Evolutionary conservation across 2,329 filamentous ascomycete genomes (phyloP).

Genomic region (Xylariales sp.): DNA sequence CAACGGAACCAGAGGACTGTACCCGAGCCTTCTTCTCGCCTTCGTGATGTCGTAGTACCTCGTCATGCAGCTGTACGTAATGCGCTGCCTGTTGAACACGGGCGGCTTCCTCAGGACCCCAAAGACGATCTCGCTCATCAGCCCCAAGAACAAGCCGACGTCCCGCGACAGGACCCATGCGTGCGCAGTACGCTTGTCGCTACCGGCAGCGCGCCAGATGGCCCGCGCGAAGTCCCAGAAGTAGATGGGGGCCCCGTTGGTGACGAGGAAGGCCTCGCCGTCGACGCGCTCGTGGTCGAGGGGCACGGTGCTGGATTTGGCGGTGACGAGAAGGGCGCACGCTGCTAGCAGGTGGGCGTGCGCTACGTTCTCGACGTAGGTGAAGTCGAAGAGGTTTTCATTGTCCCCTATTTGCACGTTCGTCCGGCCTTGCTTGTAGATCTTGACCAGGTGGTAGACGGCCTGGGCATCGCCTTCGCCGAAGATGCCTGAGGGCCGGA

Average conservation of each 20-base stretch:
- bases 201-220: slow-evolving; percentile 65
- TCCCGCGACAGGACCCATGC: slow-evolving; percentile 52
- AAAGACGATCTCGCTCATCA: slow-evolving; percentile 48
- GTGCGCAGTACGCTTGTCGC: slow-evolving; percentile 43
- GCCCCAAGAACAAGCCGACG: slow-evolving; percentile 47
- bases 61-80: slow-evolving; percentile 68
- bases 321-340: slow-evolving; percentile 62
- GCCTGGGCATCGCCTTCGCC: slow-evolving; percentile 81
- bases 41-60: slow-evolving; percentile 75
- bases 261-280: slow-evolving; percentile 85
- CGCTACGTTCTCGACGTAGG: slow-evolving; percentile 59
- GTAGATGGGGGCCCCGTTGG: slow-evolving; percentile 82
- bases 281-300: slow-evolving; percentile 70
- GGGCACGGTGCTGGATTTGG: slow-evolving; percentile 51
- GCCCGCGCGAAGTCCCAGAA: slow-evolving; percentile 85
- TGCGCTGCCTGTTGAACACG: slow-evolving; percentile 54
- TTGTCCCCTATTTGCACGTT: slow-evolving; percentile 74
- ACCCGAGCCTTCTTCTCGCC: slow-evolving; percentile 66
- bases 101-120: slow-evolving; percentile 46
- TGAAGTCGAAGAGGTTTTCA: slow-evolving; percentile 60
- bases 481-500: slow-evolving; percentile 86
- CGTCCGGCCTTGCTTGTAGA: slow-evolving; percentile 64
- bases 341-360: slow-evolving; percentile 82
- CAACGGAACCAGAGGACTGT: slow-evolving; percentile 61
- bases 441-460: slow-evolving; percentile 68